Conservation (phyloP, 106 monocot species). For the Allium cepa region DNA sequence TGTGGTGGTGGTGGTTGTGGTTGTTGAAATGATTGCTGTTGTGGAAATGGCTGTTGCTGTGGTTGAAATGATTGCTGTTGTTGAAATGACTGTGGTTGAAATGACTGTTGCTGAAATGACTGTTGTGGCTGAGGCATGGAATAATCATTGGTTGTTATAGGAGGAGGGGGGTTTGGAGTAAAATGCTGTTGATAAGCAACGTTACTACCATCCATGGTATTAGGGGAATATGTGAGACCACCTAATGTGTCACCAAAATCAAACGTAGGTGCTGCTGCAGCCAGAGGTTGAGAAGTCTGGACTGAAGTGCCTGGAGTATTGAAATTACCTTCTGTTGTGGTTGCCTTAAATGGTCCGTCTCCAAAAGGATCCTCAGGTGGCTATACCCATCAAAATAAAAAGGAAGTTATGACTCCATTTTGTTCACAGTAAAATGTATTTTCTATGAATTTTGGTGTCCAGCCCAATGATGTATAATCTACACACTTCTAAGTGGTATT, state of each 20-base stretch:
- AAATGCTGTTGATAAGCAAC: constrained; percentile 23
- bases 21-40: too few relatives aligned
- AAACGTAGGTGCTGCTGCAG: constrained; percentile 29
- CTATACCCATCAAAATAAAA: constrained; percentile 20
- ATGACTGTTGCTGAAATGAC: too few relatives aligned
- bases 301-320: constrained; percentile 12
- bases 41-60: too few relatives aligned
- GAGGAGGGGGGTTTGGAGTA: constrained; percentile 5
- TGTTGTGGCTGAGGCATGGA: neutral
- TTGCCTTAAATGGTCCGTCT: constrained; percentile 70
- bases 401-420: neutral
- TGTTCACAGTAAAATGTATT: neutral
- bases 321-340: constrained; percentile 22
- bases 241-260: constrained; percentile 57
- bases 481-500: too few relatives aligned
- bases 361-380: constrained; percentile 73
- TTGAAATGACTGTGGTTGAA: too few relatives aligned
- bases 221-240: constrained; percentile 29
- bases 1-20: too few relatives aligned
- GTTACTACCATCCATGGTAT: constrained; percentile 5
- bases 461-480: too few relatives aligned
- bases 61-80: too few relatives aligned
- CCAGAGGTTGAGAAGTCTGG: neutral
- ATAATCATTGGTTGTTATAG: constrained; percentile 4
- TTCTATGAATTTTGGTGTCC: neutral